Percentiles rank a stretch among this genome's conserved stretches.
Conservation (phyloP, 768 basidiomycete species). For the Termitomyces heimii region DNA sequence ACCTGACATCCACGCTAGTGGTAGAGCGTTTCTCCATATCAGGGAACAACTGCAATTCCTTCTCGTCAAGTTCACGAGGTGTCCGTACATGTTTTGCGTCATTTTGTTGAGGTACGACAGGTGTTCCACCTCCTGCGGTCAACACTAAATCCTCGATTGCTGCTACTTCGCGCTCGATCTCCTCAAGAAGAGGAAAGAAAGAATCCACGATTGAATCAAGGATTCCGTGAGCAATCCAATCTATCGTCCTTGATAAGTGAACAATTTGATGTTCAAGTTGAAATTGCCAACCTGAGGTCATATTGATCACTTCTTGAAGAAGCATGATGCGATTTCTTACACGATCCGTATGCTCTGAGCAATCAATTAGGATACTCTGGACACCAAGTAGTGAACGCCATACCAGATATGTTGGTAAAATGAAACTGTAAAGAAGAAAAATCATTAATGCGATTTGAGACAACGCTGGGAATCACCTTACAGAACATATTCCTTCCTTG, state of each 20-base stretch:
- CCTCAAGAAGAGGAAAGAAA: slow-evolving; percentile 80
- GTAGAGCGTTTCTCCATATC: slow-evolving; percentile 12
- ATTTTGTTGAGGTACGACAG: neutral
- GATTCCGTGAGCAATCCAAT: slow-evolving; percentile 92
- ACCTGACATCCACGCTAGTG: slow-evolving; percentile 21
- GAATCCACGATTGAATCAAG: slow-evolving; percentile 93
- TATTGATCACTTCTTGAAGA: slow-evolving; percentile 54
- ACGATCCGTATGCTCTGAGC: slow-evolving; percentile 66
- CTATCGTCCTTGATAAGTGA: slow-evolving; percentile 30
- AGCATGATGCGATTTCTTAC: slow-evolving; percentile 67
- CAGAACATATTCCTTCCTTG: slow-evolving; percentile 77
- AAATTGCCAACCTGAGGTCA: slow-evolving; percentile 58
- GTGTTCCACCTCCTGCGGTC: slow-evolving; percentile 13
- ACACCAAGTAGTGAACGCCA: slow-evolving; percentile 1
- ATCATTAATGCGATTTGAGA: neutral
- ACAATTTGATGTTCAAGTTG: neutral
- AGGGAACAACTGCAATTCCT: neutral
- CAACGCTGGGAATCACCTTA: slow-evolving; percentile 25
- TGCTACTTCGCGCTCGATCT: slow-evolving; percentile 76
- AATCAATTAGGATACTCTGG: neutral
- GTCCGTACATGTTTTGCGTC: neutral
- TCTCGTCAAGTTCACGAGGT: neutral
- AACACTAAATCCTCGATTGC: slow-evolving; percentile 72
- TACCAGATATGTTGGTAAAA: slow-evolving; percentile 77
- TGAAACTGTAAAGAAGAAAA: slow-evolving; percentile 62